Evolutionary conservation across 164 flowering plant species (phyloP).

Genomic region (Umbilicus rupestris): DNA sequence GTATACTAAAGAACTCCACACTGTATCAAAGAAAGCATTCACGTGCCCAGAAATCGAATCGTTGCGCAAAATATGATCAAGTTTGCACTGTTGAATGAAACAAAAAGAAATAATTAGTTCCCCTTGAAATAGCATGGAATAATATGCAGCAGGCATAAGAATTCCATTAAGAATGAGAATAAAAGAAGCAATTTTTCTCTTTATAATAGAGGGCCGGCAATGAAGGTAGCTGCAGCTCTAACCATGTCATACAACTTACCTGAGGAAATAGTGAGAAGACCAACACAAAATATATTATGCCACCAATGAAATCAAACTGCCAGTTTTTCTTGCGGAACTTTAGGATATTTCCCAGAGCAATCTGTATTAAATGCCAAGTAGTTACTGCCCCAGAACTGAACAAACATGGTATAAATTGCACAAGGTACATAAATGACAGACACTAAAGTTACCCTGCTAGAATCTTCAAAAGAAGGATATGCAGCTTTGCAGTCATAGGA

Average conservation of each 20-base stretch:
- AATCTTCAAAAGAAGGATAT: conserved; percentile 96
- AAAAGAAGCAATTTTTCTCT: not conserved
- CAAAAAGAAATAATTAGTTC: conserved; percentile 13
- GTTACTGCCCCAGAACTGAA: not conserved
- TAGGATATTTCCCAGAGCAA: conserved; percentile 92
- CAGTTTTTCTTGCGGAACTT: conserved; percentile 97
- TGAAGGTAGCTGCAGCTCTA: too few relatives aligned
- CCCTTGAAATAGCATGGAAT: not conserved
- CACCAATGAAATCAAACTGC: conserved; percentile 99
- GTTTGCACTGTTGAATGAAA: conserved; percentile 57
- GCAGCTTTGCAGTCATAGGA: conserved; percentile 73
- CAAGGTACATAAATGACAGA: not conserved
- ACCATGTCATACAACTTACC: conserved; percentile 23
- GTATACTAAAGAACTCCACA: conserved; percentile 55
- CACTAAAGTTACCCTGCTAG: conserved; percentile 61
- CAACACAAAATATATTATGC: conserved; percentile 83
- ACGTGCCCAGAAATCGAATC: conserved; percentile 77
- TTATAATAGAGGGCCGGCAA: not conserved
- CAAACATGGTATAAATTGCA: not conserved
- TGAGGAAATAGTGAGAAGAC: conserved; percentile 89
- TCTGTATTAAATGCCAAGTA: conserved; percentile 37
- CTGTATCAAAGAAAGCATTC: conserved; percentile 67
- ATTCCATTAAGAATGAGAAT: not conserved
- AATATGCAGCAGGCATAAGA: not conserved
- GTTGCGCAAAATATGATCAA: conserved; percentile 65